Evolutionary conservation across 2,329 filamentous ascomycete species (phyloP), one percentile per base, ranked within the genome.

Genomic region (Didymella arachidicola): DNA sequence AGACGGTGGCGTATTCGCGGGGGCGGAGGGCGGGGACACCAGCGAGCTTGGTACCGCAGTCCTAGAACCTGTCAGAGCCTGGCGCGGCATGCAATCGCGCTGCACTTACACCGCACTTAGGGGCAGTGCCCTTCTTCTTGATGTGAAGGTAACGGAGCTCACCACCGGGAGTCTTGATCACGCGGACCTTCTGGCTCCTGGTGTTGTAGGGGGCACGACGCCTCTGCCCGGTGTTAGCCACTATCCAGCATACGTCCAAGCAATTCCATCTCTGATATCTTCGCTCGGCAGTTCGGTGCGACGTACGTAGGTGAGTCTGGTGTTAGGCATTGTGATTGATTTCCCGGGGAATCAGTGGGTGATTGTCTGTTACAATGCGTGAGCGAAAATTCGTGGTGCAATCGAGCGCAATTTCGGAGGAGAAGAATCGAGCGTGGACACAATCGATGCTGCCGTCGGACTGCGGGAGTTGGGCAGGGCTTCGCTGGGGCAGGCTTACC

Each of bases 91-190:
- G 26, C 46, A 6, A 26, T 50, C 7, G 25, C 42, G 25, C 36
- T 41, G 43, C 54, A 75, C 74, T 72, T 75, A 75, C 75, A 76
- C 76, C 76, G 66, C 95, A 99, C 88, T 99, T 99, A 80, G 95
- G 95, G 69, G 93, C 91, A 80, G 93, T 96, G 76, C 93, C 95
- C 82, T 89, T 91, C 92, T 99, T 99, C 91, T 98, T 98, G 87
- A 97, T 93, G 90, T 99, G 94, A 76, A 98, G 91, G 80, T 97
- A 89, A 81, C 95, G 89, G 78, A 97, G 89, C 81, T 94, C 88
- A 81, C 95, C 95, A 82, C 95, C 96, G 73, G 96, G 95, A 72
- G 95, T 99, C 88, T 72, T 75, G 70, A 75, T 70, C 63, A 77
- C 71, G 80, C 95, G 91, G 81, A 95, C 94, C 84, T 93, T 92